Base-by-base conservation (phyloP, 176 grass and related monocot genomes). In the Saccharum officinarum region DNA sequence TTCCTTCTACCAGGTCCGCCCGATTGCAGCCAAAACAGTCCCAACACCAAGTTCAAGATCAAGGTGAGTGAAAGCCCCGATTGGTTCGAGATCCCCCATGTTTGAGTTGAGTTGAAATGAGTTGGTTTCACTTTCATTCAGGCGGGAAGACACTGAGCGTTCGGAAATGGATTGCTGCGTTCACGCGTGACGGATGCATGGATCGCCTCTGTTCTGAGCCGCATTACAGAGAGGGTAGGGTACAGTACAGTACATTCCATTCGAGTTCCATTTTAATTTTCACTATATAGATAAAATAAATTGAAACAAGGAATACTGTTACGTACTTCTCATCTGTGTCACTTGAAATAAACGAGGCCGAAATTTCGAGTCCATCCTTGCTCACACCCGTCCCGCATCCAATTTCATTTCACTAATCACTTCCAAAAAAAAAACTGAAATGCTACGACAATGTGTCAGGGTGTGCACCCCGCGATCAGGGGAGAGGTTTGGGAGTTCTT, bases 401-500 rank as follows among this genome's bases (percentile, higher is more conserved):
- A 17, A 61, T 40, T 39, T 55, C 17, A 39, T 39, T 23, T 54
- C 30, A 54, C 16, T 23, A 6, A 82, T 47, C 41, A 8, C 9
- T 44, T 44, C 38, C 9, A 15, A 47, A 47, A 47, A 50, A 50
- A 50, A n/a, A n/a, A n/a, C n/a, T n/a, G n/a, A n/a, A n/a, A n/a
- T n/a, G n/a, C n/a, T n/a, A n/a, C n/a, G n/a, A n/a, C n/a, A n/a
- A 55, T n/a, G 20, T 80, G 16, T 77, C 69, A 98, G 96, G 96
- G 96, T 75, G 91, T 98, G 42, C 96, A 98, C 91, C 96, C 96
- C 67, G 82, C 96, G 25, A 91, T 98, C 62, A 94, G 96, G 78
- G 91, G 91, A 64, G 93, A 98, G 75, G 96, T 98, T 72, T 98
- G 96, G 96, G 96, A 95, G 75, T 98, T 98, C 73, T 86, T 98